Percentiles rank a stretch among this genome's conserved stretches.
Conservation (phyloP, 106 monocot genomes). For the Posidonia australis region DNA sequence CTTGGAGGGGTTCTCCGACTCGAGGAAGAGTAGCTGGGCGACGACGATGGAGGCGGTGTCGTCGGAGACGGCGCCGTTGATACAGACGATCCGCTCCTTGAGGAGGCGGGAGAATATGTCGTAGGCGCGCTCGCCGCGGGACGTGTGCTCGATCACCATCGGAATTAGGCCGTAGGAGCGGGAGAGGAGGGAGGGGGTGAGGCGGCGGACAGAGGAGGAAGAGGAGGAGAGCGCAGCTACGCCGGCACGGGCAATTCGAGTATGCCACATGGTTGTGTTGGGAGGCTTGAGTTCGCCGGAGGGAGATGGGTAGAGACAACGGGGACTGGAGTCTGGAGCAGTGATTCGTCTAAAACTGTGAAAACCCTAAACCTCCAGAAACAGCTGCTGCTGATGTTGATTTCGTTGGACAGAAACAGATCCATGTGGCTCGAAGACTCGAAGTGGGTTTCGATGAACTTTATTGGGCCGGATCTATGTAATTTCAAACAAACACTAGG, state of each 20-base stretch:
- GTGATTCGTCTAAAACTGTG: no score
- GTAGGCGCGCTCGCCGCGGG: conserved; percentile 91
- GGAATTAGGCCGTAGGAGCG: conserved; percentile 45
- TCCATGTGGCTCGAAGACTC: no score
- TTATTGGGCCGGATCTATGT: no score
- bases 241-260: conserved; percentile 1
- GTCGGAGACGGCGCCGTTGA: conserved; percentile 77
- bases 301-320: no score
- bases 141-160: conserved; percentile 98
- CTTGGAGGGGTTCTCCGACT: conserved; percentile 92
- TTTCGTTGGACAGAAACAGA: no score
- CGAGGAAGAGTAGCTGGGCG: conserved; percentile 90
- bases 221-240: not conserved
- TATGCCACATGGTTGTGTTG: conserved; percentile 5
- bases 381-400: no score
- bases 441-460: no score
- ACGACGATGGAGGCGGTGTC: conserved; percentile 75
- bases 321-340: no score
- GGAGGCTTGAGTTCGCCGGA: no score
- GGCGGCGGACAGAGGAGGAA: not conserved
- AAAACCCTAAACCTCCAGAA: no score
- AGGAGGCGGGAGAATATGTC: conserved; percentile 97
- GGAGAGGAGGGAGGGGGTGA: not conserved
- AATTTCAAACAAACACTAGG: no score
- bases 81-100: conserved; percentile 86